Evolutionary conservation across 1,284 basidiomycete genomes (phyloP), one percentile per base, ranked within the genome.

Genomic region (Cryptococcus sp.): DNA sequence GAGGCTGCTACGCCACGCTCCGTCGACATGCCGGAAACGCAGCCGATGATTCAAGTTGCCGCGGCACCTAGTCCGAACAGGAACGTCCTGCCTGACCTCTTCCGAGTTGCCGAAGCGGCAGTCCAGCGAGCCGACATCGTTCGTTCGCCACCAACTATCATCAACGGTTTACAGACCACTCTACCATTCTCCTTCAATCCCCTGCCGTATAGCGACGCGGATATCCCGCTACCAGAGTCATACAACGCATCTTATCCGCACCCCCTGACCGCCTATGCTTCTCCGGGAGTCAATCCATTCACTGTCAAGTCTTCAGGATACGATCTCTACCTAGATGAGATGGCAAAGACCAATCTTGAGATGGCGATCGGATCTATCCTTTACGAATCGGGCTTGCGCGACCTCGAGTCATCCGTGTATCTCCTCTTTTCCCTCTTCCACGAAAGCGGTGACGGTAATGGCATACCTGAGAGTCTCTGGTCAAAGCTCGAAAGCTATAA

Each of bases 191-290:
- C 68, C 10, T 52, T 68, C 29, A 40, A 44, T n/a, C 56, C 63
- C 0, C 67, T 62, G 0, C 53, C 59, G 0, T 70, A 67, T 55
- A 57, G 65, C 19, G 69, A 68, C 11, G 57, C 57, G 15, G 63
- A 70, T 34, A 58, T 70, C 22, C 68, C 68, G 3, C 51, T 63
- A 3, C 75, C 75, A 10, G 29, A 61, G 22, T 60, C 73, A 3
- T 77, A 77, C 70, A 75, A 75, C 55, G 17, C 62, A 1, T 64
- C 63, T 10, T 77, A 72, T 50, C 75, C 75, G 1, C 75, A 77
- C 54, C 75, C 75, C 5, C 48, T 77, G 23, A 72, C 70, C 3
- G 67, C 66, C 5, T 77, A 77, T 56, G 69, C 70, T 5, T 74
- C 73, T 0, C 73, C 68, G 0, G 68, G 67, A 4, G 69, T 73